These are phyloP conservation scores for Phytopythium kandeliae DNA, from an alignment of 352 stramenopile genomes.

Conservation along the genomic window DNA sequence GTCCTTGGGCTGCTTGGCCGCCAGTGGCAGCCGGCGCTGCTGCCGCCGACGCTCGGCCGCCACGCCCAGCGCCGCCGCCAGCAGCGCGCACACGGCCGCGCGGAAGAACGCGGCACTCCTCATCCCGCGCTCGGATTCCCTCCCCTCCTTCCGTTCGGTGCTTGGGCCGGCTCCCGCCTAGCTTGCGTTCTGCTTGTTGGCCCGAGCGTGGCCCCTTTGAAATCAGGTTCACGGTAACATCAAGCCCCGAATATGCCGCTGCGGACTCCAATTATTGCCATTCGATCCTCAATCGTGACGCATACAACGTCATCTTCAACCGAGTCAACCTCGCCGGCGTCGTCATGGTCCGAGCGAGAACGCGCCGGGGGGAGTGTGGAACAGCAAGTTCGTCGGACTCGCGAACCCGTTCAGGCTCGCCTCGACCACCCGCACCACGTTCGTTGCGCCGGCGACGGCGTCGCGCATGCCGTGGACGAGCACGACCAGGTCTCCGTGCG, in stretches of 20 bases:
- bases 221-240: neutral
- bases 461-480: constrained; percentile 88
- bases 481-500: constrained; percentile 83
- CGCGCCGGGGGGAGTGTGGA: constrained; percentile 12
- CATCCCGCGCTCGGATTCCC: neutral
- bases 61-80: constrained; percentile 15
- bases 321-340: neutral
- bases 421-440: constrained; percentile 89
- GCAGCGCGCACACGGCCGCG: constrained; percentile 8
- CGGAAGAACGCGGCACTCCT: neutral
- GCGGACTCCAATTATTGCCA: too few relatives aligned
- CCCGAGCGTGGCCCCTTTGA: neutral
- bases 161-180: neutral
- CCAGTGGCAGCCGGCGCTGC: constrained; percentile 9
- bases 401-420: constrained; percentile 58
- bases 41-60: constrained; percentile 26
- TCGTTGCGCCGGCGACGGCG: constrained; percentile 71
- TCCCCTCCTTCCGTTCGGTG: neutral
- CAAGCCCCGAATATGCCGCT: neutral
- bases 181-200: neutral
- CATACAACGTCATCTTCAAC: neutral
- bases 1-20: constrained; percentile 1
- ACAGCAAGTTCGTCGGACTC: constrained; percentile 61
- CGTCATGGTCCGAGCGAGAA: neutral
- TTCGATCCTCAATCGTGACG: neutral